phyloP scores from a whole-genome alignment of 352 stramenopile species.

The Phytophthora sp. region DNA sequence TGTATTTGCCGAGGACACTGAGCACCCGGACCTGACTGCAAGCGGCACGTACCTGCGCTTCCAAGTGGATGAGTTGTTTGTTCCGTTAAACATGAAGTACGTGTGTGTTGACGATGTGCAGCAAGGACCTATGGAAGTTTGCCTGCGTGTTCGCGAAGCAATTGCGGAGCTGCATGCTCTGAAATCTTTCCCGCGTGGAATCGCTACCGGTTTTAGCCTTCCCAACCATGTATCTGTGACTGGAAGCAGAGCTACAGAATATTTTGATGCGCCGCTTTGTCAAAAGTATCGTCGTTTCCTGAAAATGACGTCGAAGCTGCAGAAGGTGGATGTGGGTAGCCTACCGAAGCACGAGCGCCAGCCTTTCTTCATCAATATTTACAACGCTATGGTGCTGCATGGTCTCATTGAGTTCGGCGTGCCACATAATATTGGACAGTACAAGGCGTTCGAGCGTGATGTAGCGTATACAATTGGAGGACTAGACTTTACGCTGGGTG shows the following conservation, averaged over 20 bases:
- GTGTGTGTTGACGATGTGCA: constrained; percentile 51
- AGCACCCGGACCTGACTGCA: constrained; percentile 50
- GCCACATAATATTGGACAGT: constrained; percentile 85
- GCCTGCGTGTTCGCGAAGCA: constrained; percentile 64
- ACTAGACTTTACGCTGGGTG: constrained; percentile 78
- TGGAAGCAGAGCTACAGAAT: constrained; percentile 25
- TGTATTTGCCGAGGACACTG: constrained; percentile 57
- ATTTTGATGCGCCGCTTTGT: constrained; percentile 65
- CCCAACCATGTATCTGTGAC: constrained; percentile 33
- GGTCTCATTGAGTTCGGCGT: constrained; percentile 85
- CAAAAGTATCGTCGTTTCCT: constrained; percentile 79
- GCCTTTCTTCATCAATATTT: constrained; percentile 91
- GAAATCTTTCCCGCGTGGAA: constrained; percentile 70
- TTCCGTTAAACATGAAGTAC: constrained; percentile 84
- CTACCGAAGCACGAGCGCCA: constrained; percentile 86
- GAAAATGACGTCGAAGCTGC: constrained; percentile 65
- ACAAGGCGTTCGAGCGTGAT: constrained; percentile 85
- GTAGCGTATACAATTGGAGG: constrained; percentile 81
- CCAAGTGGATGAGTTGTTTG: constrained; percentile 85
- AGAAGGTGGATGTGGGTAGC: constrained; percentile 72
- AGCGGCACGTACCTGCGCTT: constrained; percentile 78
- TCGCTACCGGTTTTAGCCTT: constrained; percentile 71
- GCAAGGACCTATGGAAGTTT: constrained; percentile 73
- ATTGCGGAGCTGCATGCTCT: constrained; percentile 73
- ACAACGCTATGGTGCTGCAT: constrained; percentile 90